These are phyloP conservation scores for Neurospora sp. DNA, from an alignment of 495 filamentous ascomycete species.

Conservation along the genomic window DNA sequence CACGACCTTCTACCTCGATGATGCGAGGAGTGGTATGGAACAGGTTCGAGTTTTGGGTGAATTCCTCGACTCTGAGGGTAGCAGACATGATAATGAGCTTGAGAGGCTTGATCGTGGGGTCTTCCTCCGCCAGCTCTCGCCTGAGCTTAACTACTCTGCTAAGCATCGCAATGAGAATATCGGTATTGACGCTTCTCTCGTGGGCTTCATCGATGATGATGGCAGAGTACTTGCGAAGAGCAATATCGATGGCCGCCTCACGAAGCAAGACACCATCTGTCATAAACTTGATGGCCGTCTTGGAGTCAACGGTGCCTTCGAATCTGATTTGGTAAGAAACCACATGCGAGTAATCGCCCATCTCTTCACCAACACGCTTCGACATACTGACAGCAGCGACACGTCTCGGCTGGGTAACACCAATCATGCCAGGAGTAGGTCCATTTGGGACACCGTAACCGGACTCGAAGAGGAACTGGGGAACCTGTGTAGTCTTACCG, in stretches of 20 bases:
- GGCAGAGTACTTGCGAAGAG: slow-evolving; percentile 83
- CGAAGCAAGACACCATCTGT: slow-evolving; percentile 93
- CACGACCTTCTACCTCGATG: slow-evolving; percentile 85
- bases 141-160: slow-evolving; percentile 78
- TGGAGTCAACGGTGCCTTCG: slow-evolving; percentile 68
- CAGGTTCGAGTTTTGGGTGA: slow-evolving; percentile 70
- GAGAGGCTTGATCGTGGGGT: slow-evolving; percentile 56
- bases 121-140: slow-evolving; percentile 32
- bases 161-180: slow-evolving; percentile 93
- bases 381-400: slow-evolving; percentile 95
- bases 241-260: slow-evolving; percentile 84
- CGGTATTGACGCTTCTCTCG: slow-evolving; percentile 94
- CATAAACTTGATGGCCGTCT: slow-evolving; percentile 97
- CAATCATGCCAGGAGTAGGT: slow-evolving; percentile 83
- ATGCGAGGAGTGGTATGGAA: slow-evolving; percentile 77
- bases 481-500: slow-evolving; percentile 94
- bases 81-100: slow-evolving; percentile 99
- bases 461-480: slow-evolving; percentile 90
- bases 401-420: slow-evolving; percentile 86
- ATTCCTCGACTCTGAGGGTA: slow-evolving; percentile 81
- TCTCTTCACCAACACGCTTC: slow-evolving; percentile 75
- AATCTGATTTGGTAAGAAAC: slow-evolving; percentile 96
- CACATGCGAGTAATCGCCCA: slow-evolving; percentile 55
- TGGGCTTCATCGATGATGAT: slow-evolving; percentile 97
- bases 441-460: slow-evolving; percentile 75